These are phyloP conservation scores for Isoetes taiwanensis DNA, from an alignment of 75 land plant species.

Conservation along the genomic window DNA sequence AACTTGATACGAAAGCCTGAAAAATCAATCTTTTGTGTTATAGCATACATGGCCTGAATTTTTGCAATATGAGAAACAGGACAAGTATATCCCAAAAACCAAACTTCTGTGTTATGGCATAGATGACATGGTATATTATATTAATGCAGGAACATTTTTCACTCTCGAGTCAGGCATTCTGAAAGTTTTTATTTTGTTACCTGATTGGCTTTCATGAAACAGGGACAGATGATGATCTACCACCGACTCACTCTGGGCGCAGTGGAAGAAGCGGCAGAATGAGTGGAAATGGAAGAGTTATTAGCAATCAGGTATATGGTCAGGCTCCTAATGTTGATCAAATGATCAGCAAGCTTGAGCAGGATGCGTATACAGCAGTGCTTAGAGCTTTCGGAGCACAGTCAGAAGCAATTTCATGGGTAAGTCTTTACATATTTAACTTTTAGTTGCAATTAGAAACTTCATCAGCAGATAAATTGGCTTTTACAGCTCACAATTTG, in stretches of 20 bases:
- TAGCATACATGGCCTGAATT: too few relatives aligned
- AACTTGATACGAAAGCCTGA: too few relatives aligned
- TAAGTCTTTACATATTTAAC: slow-evolving; percentile 9
- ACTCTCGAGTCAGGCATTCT: too few relatives aligned
- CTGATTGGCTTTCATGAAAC: slow-evolving; percentile 10
- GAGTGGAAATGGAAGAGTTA: slow-evolving; percentile 12
- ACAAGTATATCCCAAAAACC: too few relatives aligned
- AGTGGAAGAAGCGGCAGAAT: slow-evolving; percentile 1
- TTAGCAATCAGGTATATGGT: too few relatives aligned
- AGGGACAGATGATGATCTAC: slow-evolving; percentile 26
- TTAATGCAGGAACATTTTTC: too few relatives aligned
- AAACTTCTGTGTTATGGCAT: too few relatives aligned
- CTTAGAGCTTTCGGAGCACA: slow-evolving; percentile 91
- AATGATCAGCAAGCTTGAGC: slow-evolving; percentile 51
- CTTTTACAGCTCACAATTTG: not conserved
- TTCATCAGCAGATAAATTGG: not conserved
- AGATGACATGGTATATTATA: too few relatives aligned
- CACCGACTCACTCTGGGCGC: slow-evolving; percentile 12
- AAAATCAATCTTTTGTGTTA: too few relatives aligned
- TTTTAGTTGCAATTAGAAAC: not conserved
- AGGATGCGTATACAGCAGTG: slow-evolving; percentile 79
- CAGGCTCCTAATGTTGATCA: slow-evolving; percentile 40
- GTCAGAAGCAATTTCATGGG: slow-evolving; percentile 93
- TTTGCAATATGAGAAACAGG: too few relatives aligned
- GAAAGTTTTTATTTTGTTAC: too few relatives aligned